These are phyloP conservation scores for Laetiporus sulphureus DNA, from an alignment of 1,284 basidiomycete species.

Conservation along the genomic window DNA sequence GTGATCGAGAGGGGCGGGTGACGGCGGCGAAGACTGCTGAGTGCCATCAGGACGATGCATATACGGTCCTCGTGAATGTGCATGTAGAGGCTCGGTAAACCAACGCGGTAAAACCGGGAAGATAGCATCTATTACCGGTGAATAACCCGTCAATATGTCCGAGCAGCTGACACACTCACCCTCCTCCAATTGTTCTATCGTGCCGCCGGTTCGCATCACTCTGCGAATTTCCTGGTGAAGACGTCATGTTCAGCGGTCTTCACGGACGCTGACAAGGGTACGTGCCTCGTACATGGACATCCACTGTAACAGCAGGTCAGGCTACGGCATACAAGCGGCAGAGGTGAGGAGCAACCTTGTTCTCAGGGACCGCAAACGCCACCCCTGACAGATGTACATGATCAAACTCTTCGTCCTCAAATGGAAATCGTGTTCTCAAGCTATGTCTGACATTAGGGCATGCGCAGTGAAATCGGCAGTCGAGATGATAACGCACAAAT, in stretches of 20 bases:
- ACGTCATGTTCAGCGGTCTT: too few relatives aligned
- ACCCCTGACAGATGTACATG: constrained; percentile 64
- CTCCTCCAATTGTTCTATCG: constrained; percentile 66
- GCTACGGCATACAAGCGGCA: too few relatives aligned
- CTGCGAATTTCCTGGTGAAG: constrained; percentile 56
- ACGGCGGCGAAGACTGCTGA: constrained; percentile 9
- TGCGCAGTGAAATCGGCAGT: neutral
- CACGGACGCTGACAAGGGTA: constrained; percentile 3
- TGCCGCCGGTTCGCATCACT: constrained; percentile 58
- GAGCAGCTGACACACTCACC: constrained; percentile 42
- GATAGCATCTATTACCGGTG: constrained; percentile 25
- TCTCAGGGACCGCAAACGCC: constrained; percentile 64
- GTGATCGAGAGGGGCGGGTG: constrained; percentile 11
- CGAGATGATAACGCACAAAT: constrained; percentile 49
- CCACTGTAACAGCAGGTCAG: too few relatives aligned
- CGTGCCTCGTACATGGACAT: constrained; percentile 58
- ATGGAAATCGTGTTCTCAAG: constrained; percentile 65
- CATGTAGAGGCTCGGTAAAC: constrained; percentile 29
- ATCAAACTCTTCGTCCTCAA: constrained; percentile 74
- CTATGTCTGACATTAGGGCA: constrained; percentile 28
- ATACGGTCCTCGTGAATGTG: constrained; percentile 19
- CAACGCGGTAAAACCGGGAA: constrained; percentile 31
- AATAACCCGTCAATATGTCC: constrained; percentile 33
- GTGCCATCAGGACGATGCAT: constrained; percentile 16
- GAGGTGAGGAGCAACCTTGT: constrained; percentile 41